phyloP scores from a whole-genome alignment of 202 grass and related monocot genomes.

The Dendrocalamus latiflorus region DNA sequence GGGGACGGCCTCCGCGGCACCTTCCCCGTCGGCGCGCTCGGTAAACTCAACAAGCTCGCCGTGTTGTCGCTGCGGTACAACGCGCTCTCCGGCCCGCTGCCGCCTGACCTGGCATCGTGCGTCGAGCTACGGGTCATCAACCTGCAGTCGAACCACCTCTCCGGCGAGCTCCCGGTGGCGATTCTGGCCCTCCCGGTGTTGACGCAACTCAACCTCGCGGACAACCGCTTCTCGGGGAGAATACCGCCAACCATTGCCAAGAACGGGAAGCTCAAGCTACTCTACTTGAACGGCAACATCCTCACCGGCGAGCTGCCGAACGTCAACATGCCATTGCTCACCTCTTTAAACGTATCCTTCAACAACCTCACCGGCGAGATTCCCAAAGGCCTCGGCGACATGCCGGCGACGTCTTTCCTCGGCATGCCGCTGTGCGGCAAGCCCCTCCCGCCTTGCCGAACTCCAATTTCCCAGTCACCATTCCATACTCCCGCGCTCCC shows the following conservation, averaged over 20 bases:
- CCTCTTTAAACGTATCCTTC: conserved; percentile 59
- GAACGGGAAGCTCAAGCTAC: conserved; percentile 29
- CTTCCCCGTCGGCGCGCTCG: conserved; percentile 47
- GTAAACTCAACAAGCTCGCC: conserved; percentile 54
- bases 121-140: conserved; percentile 48
- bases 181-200: conserved; percentile 40
- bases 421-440: conserved; percentile 65
- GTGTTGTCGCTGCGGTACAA: conserved; percentile 76
- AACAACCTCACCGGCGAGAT: conserved; percentile 66
- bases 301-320: conserved; percentile 54
- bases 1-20: conserved; percentile 50
- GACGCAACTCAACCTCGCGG: conserved; percentile 57
- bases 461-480: neutral
- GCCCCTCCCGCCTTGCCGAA: conserved; percentile 47
- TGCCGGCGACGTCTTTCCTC: conserved; percentile 52
- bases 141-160: conserved; percentile 55
- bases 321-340: conserved; percentile 38
- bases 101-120: conserved; percentile 46
- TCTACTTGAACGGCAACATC: conserved; percentile 57
- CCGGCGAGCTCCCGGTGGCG: conserved; percentile 39
- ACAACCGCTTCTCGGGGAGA: conserved; percentile 49
- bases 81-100: conserved; percentile 55
- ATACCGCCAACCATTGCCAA: conserved; percentile 41
- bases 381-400: conserved; percentile 25
- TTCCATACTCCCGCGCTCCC: neutral